These are phyloP conservation scores for Chimonanthus salicifolius DNA, from an alignment of 164 flowering plant genomes.

Conservation along the genomic window DNA sequence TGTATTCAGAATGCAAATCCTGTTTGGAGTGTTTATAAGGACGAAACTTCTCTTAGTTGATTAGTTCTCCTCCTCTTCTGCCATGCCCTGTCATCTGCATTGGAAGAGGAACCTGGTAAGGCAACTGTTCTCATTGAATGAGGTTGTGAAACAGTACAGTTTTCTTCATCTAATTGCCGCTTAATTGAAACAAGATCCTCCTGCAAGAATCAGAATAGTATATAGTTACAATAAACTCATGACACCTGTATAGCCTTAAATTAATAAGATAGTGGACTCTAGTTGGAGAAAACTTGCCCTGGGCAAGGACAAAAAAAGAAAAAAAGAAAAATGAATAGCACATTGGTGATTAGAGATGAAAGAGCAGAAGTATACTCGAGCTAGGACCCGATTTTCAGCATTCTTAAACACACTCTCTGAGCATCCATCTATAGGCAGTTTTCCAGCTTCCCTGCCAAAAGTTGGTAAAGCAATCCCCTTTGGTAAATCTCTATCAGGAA, in stretches of 20 bases:
- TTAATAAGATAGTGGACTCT: neutral
- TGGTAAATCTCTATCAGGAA: conserved; percentile 11
- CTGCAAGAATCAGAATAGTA: conserved; percentile 2
- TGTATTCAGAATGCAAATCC: neutral
- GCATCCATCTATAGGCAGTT: neutral
- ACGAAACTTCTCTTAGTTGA: conserved; percentile 15
- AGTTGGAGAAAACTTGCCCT: neutral
- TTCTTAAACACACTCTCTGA: neutral
- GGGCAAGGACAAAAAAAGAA: neutral
- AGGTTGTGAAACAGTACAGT: conserved; percentile 6
- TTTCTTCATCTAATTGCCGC: conserved; percentile 7
- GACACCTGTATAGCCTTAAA: neutral
- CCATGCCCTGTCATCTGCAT: conserved; percentile 10
- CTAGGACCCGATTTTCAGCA: neutral
- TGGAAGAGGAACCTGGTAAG: conserved; percentile 13
- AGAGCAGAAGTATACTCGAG: neutral
- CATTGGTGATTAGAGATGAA: neutral
- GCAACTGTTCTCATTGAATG: conserved; percentile 15
- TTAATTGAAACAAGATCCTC: conserved; percentile 15
- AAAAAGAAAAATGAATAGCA: neutral
- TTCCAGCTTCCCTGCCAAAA: conserved; percentile 7
- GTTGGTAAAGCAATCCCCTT: conserved; percentile 8
- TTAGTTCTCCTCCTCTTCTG: conserved; percentile 2
- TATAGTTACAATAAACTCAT: neutral
- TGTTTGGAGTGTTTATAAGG: neutral